Base-by-base conservation (phyloP, 2,329 filamentous ascomycete genomes). In the Westerdykella ornata region DNA sequence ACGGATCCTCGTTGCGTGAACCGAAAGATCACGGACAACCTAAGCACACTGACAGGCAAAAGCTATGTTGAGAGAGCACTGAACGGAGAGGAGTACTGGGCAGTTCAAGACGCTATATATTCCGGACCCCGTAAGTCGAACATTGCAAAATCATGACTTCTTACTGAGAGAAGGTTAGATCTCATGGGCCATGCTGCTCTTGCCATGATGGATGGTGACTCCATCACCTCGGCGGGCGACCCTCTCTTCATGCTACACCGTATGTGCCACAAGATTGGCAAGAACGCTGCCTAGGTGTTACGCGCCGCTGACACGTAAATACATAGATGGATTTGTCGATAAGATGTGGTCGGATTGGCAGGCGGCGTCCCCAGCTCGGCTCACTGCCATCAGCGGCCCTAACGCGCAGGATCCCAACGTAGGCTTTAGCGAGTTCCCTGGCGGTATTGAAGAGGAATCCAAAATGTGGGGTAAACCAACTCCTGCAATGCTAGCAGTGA, bases 291-390 rank as follows among this genome's bases (percentile, higher is more conserved):
- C 20, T 22, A 22, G 20, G 5, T 9, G 9, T 22, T 9, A 5
- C 20, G 5, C 9, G 5, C 9, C 20, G 20, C 20, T 22, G 20
- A 22, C 20, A 22, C n/a, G n/a, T n/a, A n/a, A 9, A 22, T 9
- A 22, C 9, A 5, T 22, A 32, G 30, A 43, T 31, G 29, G 15
- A 5, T 40, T 18, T 16, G 15, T 40, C 7, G 41, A 43, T 20
- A 43, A 43, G 30, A 15, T 43, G 30, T 43, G 41, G 41, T 35
- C 18, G 15, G 41, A 39, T 8, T 43, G 41, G 41, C 41, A 43
- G 34, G 15, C 26, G 2, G 30, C 6, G 5, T 32, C 30, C 12
- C 30, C 30, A 32, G 32, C 18, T 15, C 36, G 41, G 3, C 22
- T 43, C 20, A 39, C 31, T 19, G 37, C 35, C 2, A 40, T 43